A percentile compares a stretch with the other conserved stretches of the same genome.
These are phyloP conservation scores for Yamadazyma scolyti DNA, from an alignment of 805 yeast genomes.

Conservation along the genomic window DNA sequence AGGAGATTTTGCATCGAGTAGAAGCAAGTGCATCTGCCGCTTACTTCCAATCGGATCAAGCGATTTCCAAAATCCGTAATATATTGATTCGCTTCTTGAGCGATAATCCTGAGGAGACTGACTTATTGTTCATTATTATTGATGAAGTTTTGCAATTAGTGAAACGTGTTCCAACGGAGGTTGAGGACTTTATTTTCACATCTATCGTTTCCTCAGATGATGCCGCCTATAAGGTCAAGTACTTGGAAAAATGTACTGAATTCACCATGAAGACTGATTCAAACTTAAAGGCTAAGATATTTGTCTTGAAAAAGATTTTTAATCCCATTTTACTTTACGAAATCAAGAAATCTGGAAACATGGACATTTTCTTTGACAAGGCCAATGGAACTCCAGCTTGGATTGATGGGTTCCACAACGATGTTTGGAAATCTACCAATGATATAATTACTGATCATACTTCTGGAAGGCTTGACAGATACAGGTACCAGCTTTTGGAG, in stretches of 20 bases:
- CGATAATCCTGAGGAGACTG: slow-evolving; percentile 19
- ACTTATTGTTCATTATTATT: slow-evolving; percentile 27
- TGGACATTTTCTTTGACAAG: slow-evolving; percentile 42
- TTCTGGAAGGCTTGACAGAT: slow-evolving; percentile 69
- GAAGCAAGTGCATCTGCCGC: slow-evolving; percentile 49
- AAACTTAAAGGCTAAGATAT: slow-evolving; percentile 53
- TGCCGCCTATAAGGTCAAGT: slow-evolving; percentile 42
- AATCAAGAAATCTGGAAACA: slow-evolving; percentile 44
- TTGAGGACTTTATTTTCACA: slow-evolving; percentile 58
- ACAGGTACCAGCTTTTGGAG: slow-evolving; percentile 75
- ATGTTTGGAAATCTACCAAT: slow-evolving; percentile 69
- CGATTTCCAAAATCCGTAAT: slow-evolving; percentile 58
- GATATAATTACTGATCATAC: slow-evolving; percentile 50
- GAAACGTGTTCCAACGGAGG: slow-evolving; percentile 39
- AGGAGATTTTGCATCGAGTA: slow-evolving; percentile 27
- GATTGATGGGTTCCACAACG: slow-evolving; percentile 58
- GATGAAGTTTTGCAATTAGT: slow-evolving; percentile 41
- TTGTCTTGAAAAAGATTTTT: slow-evolving; percentile 52
- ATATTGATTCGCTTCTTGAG: slow-evolving; percentile 27
- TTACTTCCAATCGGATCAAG: slow-evolving; percentile 70
- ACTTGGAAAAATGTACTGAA: slow-evolving; percentile 49
- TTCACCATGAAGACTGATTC: slow-evolving; percentile 44
- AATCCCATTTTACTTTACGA: slow-evolving; percentile 66
- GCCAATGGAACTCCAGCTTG: slow-evolving; percentile 51
- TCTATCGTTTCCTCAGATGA: slow-evolving; percentile 52